Base-by-base conservation (phyloP, 2,329 filamentous ascomycete species). In the Botrytis sinoallii region DNA sequence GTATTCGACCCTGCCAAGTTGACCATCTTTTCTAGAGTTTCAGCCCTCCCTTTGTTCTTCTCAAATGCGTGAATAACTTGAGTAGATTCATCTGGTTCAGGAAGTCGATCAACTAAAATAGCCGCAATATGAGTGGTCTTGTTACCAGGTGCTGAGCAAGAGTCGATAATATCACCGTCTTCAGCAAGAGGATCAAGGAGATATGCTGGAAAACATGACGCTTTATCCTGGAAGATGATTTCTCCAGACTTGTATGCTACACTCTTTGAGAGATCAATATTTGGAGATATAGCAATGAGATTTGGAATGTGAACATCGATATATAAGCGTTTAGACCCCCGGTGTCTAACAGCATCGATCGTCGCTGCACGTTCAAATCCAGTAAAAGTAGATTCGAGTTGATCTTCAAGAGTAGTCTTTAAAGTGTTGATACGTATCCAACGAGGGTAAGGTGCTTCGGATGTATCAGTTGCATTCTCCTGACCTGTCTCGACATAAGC, bases 61-160 rank as follows among this genome's bases (percentile, higher is more conserved):
- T 97, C 94, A 79, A 94, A 96, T 0, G 94, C 94, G 77, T 90
- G 90, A 38, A 99, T 91, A 35, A 81, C 86, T 67, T 85, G 83
- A 25, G 78, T 75, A 73, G 75, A 77, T 61, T 77, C 79, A 38
- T 81, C 78, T 3, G 76, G 75, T 6, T 77, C 78, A 22, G 76
- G 57, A 67, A 82, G 84, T 70, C 81, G 85, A 67, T 77, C 76
- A 5, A 77, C 68, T 3, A 96, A 80, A 7, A 98, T 89, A 2
- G 94, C 92, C 0, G 95, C 94, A 65, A 97, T 84, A 82, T 98
- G 96, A 12, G 95, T 98, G 1, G 96, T 98, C 84, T 99, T 99
- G 82, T 99, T 99, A 9, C 96, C 96, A 1, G 96, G 96, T 0
- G 96, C 96, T 0, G 96, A 93, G 81, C 95, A 98, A 0, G 93